These are phyloP conservation scores for Phaeoacremonium minimum DNA, from an alignment of 2,329 filamentous ascomycete species.

Conservation along the genomic window DNA sequence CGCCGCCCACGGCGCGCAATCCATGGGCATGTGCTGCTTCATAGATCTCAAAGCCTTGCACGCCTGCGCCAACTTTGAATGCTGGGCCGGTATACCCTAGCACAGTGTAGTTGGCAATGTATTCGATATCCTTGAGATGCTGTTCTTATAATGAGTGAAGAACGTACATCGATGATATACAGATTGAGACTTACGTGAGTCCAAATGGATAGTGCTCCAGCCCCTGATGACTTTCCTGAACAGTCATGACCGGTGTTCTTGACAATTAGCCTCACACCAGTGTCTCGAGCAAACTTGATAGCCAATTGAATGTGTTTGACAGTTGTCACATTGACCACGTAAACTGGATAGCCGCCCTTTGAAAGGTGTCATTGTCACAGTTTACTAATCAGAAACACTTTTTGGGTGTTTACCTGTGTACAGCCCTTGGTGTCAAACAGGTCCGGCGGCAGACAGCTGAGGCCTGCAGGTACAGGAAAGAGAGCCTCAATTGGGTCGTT, in stretches of 20 bases:
- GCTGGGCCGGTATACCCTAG: slow-evolving; percentile 37
- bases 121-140: slow-evolving; percentile 22
- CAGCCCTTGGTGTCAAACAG: slow-evolving; percentile 20
- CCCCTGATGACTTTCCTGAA: slow-evolving; percentile 27
- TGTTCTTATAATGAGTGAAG: too few species aligned
- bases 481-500: slow-evolving; percentile 22
- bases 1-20: slow-evolving; percentile 46
- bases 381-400: not conserved
- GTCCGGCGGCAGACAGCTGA: slow-evolving; percentile 18
- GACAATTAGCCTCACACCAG: slow-evolving; percentile 44
- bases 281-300: slow-evolving; percentile 38
- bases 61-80: slow-evolving; percentile 50
- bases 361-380: too few species aligned
- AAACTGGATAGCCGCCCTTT: slow-evolving; percentile 26
- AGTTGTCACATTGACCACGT: slow-evolving; percentile 29
- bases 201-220: slow-evolving; percentile 29
- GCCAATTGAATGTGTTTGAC: slow-evolving; percentile 28
- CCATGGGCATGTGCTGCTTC: slow-evolving; percentile 38
- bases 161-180: not conserved
- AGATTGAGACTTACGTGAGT: slow-evolving; percentile 21
- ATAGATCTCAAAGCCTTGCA: slow-evolving; percentile 48
- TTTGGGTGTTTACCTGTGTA: slow-evolving; percentile 9
- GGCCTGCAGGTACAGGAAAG: slow-evolving; percentile 24
- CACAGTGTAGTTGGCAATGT: slow-evolving; percentile 19
- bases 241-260: slow-evolving; percentile 50